phyloP scores from a whole-genome alignment of 352 stramenopile species.

The Pythium coloratum region DNA sequence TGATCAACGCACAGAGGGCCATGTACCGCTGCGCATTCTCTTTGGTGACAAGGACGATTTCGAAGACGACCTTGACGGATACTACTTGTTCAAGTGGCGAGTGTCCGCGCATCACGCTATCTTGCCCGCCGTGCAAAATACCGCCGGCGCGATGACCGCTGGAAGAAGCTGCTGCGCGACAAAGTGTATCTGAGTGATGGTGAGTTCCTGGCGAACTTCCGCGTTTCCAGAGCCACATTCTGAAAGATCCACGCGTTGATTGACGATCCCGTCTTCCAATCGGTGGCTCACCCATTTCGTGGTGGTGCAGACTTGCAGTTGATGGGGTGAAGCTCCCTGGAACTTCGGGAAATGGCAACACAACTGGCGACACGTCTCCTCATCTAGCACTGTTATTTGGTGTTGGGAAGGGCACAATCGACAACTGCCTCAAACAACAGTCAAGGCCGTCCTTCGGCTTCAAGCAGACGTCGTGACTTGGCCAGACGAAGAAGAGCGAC shows the following conservation, averaged over 20 bases:
- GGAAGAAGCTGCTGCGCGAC: slow-evolving; percentile 12
- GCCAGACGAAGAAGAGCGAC: slow-evolving; percentile 13
- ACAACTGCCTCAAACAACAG: slow-evolving; percentile 13
- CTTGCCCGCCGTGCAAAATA: not conserved
- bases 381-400: slow-evolving; percentile 31
- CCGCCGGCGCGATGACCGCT: not conserved
- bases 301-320: slow-evolving; percentile 26
- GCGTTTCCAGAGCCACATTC: slow-evolving; percentile 11
- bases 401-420: slow-evolving; percentile 21
- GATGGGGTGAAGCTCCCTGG: slow-evolving; percentile 31
- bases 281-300: slow-evolving; percentile 16
- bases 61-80: slow-evolving; percentile 16
- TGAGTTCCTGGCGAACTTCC: slow-evolving; percentile 19
- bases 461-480: slow-evolving; percentile 9
- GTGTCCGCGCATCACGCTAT: slow-evolving; percentile 2
- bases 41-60: not conserved
- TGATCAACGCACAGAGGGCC: too few relatives aligned
- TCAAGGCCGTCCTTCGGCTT: slow-evolving; percentile 5
- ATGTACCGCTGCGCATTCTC: not conserved
- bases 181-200: slow-evolving; percentile 4
- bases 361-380: not conserved
- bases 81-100: slow-evolving; percentile 7
- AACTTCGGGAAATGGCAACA: slow-evolving; percentile 26
- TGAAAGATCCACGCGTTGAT: slow-evolving; percentile 10
- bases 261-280: slow-evolving; percentile 16